Percentiles rank a stretch among this genome's conserved stretches.
Conservation (phyloP, 2,329 filamentous ascomycete genomes). For the Colletotrichum simmondsii region DNA sequence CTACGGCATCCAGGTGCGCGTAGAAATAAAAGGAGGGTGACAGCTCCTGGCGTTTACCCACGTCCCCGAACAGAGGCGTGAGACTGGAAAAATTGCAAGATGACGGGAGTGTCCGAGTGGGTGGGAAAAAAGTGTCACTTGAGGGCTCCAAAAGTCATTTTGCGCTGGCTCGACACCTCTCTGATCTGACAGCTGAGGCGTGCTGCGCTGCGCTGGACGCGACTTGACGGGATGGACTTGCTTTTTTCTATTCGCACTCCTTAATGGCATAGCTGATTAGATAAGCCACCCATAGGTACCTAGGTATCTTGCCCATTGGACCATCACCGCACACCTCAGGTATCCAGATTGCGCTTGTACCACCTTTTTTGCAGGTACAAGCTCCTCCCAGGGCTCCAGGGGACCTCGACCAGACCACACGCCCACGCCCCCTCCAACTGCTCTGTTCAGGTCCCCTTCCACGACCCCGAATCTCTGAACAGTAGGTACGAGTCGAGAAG, state of each 20-base stretch:
- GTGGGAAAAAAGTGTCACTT: neutral
- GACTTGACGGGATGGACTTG: neutral
- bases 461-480: neutral
- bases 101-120: neutral
- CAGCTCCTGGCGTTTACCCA: neutral
- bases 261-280: neutral
- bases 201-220: no score
- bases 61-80: neutral
- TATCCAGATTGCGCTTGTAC: constrained; percentile 21
- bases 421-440: constrained; percentile 27
- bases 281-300: neutral
- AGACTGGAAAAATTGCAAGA: neutral
- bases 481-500: neutral
- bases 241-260: constrained; percentile 25
- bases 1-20: neutral
- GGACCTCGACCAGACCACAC: neutral
- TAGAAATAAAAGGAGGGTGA: neutral
- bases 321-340: neutral
- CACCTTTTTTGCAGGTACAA: constrained; percentile 22
- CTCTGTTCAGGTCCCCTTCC: constrained; percentile 1
- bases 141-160: neutral
- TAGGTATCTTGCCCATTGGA: no score
- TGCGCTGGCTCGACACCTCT: neutral
- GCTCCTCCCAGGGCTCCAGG: neutral
- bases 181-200: constrained; percentile 2